A percentile compares a stretch with the other conserved stretches of the same genome.
Conservation (phyloP, 441 rosid species). For the Brassica hybrid region DNA sequence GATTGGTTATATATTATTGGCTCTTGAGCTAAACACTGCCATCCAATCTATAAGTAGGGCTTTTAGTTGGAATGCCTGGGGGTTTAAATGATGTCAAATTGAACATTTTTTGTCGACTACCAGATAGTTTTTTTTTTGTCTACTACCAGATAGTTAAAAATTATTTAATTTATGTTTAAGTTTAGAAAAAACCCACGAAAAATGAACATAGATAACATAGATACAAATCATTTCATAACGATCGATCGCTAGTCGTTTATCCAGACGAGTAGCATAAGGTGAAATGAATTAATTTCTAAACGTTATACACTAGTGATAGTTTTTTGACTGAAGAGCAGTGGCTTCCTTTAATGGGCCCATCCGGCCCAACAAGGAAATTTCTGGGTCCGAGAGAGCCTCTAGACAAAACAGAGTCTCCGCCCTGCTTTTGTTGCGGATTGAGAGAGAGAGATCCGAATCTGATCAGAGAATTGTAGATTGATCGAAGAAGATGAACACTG, state of each 20-base stretch:
- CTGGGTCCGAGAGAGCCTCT: slow-evolving; percentile 1
- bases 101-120: too few species aligned
- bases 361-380: slow-evolving; percentile 14
- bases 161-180: too few species aligned
- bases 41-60: not conserved
- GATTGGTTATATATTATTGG: not conserved
- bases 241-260: not conserved
- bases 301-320: not conserved
- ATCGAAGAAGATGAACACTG: slow-evolving; percentile 68
- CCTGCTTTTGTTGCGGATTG: slow-evolving; percentile 3
- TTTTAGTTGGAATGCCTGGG: too few species aligned
- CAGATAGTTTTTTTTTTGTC: too few species aligned
- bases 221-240: not conserved
- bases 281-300: not conserved
- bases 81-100: too few species aligned
- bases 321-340: not conserved
- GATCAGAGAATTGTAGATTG: slow-evolving; percentile 9
- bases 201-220: not conserved
- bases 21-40: not conserved
- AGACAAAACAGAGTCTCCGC: not conserved
- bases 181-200: not conserved
- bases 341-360: slow-evolving; percentile 10
- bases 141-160: too few species aligned
- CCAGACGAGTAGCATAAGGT: not conserved
- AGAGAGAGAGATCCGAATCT: not conserved